Evolutionary conservation across 2,329 filamentous ascomycete genomes (phyloP), one percentile per base, ranked within the genome.

Genomic region (Delphinella strobiligena): DNA sequence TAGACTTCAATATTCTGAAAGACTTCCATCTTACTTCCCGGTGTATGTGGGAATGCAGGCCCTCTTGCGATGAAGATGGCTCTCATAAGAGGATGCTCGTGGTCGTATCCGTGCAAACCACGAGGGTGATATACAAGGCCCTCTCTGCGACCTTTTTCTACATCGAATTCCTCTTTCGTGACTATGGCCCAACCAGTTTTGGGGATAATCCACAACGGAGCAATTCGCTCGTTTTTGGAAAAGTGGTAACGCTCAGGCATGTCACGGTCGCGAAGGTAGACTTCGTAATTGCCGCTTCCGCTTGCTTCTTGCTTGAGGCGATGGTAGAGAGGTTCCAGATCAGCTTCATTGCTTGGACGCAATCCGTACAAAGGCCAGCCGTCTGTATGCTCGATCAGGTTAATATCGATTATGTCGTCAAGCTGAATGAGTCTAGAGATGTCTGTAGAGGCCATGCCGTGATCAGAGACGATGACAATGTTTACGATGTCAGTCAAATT

Each of bases 1-100:
- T 96, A 96, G 7, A 96, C 82, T 53, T 95, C 83, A 43, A 77
- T 88, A 48, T 96, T 96, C 74, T 95, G 88, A 58, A 96, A 96
- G 3, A 71, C 68, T 22, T 83, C 76, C 22, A 96, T 61, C 47
- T 78, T 74, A 58, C 83, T 93, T 51, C 91, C 88, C 0, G 83
- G 78, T 30, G 74, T 65, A 51, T 95, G 88, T 0, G 86, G 84
- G 55, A 98, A 98, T 0, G 89, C 88, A 3, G 91, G 91, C 0
- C 91, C 91, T 30, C 85, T 71, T 1, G 91, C 91, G 36, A 96
- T 71, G 52, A 98, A 98, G 32, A 98, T 93, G 0, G 91, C 89
- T 30, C 91, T 71, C 91, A 98, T 98, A 33, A 98, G 68, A 1
- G 89, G 88, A 56, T 98, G 81, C 53, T 93, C 80, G 52, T 94